Conservation (phyloP, 306 rosid species). For the Dalbergia oliveri region DNA sequence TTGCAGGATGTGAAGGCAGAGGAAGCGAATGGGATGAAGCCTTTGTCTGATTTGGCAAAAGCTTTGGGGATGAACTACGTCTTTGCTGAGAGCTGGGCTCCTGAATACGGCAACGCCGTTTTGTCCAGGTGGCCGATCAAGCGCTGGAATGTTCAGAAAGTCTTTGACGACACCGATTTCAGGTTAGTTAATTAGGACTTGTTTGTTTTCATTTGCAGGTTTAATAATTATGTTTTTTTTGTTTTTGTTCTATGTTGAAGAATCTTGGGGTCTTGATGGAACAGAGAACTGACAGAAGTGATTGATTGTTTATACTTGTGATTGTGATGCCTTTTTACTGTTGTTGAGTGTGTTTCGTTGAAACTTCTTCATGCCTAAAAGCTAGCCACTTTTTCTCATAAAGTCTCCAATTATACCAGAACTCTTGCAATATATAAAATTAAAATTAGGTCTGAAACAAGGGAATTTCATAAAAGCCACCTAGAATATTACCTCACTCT, state of each 20-base stretch:
- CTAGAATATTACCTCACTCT: not conserved
- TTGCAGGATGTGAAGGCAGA: constrained; percentile 90
- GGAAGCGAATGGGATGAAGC: constrained; percentile 84
- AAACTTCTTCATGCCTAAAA: not conserved
- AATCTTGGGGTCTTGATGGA: no score
- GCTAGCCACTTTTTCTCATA: not conserved
- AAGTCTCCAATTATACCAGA: constrained; percentile 44
- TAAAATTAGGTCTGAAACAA: no score
- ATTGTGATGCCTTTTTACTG: not conserved
- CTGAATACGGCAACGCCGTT: constrained; percentile 89
- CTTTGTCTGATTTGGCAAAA: constrained; percentile 75
- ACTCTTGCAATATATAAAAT: not conserved
- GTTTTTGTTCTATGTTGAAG: not conserved
- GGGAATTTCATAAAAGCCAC: not conserved
- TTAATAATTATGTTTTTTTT: no score
- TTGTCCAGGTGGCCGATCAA: constrained; percentile 87
- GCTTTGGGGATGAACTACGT: constrained; percentile 81
- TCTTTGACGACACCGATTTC: constrained; percentile 80
- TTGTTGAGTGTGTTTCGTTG: not conserved
- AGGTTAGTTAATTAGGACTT: constrained; percentile 47
- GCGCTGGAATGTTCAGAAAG: constrained; percentile 67
- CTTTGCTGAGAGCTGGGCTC: constrained; percentile 96
- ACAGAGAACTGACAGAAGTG: no score
- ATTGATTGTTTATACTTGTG: no score
- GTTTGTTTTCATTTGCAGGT: no score